Evolutionary conservation across 116 monocot genomes (phyloP).

Genomic region (Dioscorea cayenensis): DNA sequence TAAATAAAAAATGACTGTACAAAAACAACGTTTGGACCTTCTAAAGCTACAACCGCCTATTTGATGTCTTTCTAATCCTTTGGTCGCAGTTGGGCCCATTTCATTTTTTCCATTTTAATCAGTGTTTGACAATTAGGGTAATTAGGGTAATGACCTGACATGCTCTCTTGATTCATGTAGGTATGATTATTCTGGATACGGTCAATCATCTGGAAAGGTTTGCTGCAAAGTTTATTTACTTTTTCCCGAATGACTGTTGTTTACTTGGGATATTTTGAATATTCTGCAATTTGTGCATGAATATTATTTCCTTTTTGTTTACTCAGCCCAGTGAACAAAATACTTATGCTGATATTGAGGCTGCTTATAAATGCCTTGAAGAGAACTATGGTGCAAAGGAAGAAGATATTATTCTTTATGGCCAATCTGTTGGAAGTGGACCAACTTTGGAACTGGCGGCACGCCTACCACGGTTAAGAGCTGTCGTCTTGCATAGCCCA

Average conservation of each 20-base stretch:
- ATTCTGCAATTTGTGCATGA: not conserved
- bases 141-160: not conserved
- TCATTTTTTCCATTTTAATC: too few species aligned
- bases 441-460: conserved; percentile 83
- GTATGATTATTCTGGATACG: conserved; percentile 99
- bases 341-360: conserved; percentile 95
- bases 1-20: too few species aligned
- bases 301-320: conserved; percentile 10
- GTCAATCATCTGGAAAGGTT: conserved; percentile 96
- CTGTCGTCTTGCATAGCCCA: conserved; percentile 85
- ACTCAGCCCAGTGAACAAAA: conserved; percentile 83
- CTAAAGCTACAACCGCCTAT: too few species aligned
- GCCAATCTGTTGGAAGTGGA: conserved; percentile 98
- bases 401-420: conserved; percentile 93
- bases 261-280: not conserved
- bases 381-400: conserved; percentile 73
- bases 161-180: conserved; percentile 27
- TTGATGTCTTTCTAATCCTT: too few species aligned
- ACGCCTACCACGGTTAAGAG: conserved; percentile 61
- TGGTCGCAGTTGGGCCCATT: too few species aligned
- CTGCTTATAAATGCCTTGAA: conserved; percentile 77
- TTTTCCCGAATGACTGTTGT: not conserved
- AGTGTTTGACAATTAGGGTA: not conserved
- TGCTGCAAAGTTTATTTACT: not conserved
- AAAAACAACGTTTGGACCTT: too few species aligned